A percentile compares a stretch with the other conserved stretches of the same genome.
Conservation (phyloP, 352 stramenopile species). For the Globisporangium camurandrum region DNA sequence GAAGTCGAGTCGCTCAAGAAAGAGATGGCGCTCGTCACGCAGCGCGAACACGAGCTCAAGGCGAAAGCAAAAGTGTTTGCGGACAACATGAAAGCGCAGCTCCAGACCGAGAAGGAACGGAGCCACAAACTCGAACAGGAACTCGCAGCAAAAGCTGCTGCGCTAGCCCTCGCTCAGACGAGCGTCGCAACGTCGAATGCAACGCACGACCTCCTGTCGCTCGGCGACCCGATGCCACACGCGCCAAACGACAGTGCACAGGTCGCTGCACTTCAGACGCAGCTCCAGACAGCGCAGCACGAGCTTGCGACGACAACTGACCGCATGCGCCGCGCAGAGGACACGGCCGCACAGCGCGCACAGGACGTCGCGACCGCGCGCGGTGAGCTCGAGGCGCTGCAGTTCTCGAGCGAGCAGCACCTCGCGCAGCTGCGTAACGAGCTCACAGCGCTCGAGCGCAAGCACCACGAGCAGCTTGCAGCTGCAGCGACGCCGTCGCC, state of each 20-base stretch:
- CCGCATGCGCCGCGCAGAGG: conserved; percentile 23
- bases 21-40: conserved; percentile 28
- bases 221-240: conserved; percentile 11
- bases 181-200: conserved; percentile 8
- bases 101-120: conserved; percentile 58
- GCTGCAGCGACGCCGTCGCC: conserved; percentile 10
- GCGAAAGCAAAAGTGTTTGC: conserved; percentile 59
- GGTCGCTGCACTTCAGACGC: conserved; percentile 25
- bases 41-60: conserved; percentile 61
- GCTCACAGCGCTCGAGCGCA: conserved; percentile 23
- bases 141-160: conserved; percentile 32
- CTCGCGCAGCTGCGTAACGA: conserved; percentile 28
- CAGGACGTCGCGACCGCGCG: conserved; percentile 17
- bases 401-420: conserved; percentile 28
- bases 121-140: conserved; percentile 36
- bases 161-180: conserved; percentile 20
- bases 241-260: conserved; percentile 15
- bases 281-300: conserved; percentile 25
- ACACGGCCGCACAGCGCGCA: conserved; percentile 20
- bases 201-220: conserved; percentile 8
- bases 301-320: conserved; percentile 26
- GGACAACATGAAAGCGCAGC: conserved; percentile 56
- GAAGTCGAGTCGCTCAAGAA: conserved; percentile 39
- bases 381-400: conserved; percentile 31
- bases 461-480: conserved; percentile 21